phyloP scores from a whole-genome alignment of 2,329 filamentous ascomycete genomes.

The Tympanopsis confertula region DNA sequence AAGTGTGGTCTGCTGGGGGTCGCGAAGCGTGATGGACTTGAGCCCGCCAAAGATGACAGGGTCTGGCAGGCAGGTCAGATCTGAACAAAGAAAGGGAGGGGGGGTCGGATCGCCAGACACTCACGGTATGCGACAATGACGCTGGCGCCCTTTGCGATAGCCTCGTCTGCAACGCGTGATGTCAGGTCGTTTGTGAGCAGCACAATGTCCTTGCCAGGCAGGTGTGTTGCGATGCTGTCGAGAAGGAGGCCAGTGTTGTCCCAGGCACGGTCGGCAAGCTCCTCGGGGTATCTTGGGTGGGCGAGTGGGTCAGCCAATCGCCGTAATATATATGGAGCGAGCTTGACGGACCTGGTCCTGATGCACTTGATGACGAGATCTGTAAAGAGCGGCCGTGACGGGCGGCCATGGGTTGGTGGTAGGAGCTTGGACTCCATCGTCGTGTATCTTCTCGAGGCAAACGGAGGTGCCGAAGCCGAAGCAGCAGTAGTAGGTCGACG shows the following conservation, averaged over 20 bases:
- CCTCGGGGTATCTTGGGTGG: slow-evolving; percentile 68
- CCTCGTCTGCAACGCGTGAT: slow-evolving; percentile 77
- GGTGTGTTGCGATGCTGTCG: slow-evolving; percentile 22
- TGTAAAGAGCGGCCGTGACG: background rate
- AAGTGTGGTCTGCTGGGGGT: slow-evolving; percentile 78
- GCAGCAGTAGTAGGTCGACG: too few species aligned
- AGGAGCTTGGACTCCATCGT: too few species aligned
- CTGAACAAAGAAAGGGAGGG: slow-evolving; percentile 3
- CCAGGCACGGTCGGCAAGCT: slow-evolving; percentile 78
- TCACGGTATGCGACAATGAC: slow-evolving; percentile 83
- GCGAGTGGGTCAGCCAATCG: too few species aligned
- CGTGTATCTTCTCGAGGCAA: too few species aligned
- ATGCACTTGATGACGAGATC: background rate
- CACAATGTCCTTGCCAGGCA: slow-evolving; percentile 20
- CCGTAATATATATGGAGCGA: slow-evolving; percentile 8
- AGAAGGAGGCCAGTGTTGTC: slow-evolving; percentile 88
- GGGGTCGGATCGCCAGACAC: slow-evolving; percentile 8
- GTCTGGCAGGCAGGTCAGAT: slow-evolving; percentile 37
- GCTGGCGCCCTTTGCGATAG: slow-evolving; percentile 63
- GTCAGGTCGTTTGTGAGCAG: slow-evolving; percentile 79
- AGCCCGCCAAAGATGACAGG: slow-evolving; percentile 92
- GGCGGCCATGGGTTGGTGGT: too few species aligned
- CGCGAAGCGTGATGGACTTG: slow-evolving; percentile 73
- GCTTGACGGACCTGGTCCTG: slow-evolving; percentile 2
- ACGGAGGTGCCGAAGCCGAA: too few species aligned